These are phyloP conservation scores for Amorphotheca resinae DNA, from an alignment of 495 filamentous ascomycete species.

Conservation along the genomic window DNA sequence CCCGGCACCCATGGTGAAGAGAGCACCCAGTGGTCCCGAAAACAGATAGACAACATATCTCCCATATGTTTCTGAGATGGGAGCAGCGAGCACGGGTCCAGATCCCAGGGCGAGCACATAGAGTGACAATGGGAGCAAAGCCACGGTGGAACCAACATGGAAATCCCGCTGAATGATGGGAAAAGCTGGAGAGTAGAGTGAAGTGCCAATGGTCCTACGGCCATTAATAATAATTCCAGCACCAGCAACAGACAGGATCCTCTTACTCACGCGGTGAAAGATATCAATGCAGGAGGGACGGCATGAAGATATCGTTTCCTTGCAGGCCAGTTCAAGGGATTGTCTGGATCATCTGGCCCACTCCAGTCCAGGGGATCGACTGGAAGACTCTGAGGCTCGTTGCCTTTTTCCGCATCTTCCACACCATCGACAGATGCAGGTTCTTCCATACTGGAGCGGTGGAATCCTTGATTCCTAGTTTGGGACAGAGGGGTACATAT, in stretches of 20 bases:
- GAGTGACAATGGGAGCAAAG: constrained; percentile 41
- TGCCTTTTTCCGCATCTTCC: constrained; percentile 8
- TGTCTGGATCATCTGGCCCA: constrained; percentile 42
- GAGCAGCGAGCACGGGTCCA: constrained; percentile 46
- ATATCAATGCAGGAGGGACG: constrained; percentile 32
- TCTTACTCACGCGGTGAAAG: constrained; percentile 29
- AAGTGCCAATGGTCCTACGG: constrained; percentile 38
- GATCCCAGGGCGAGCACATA: constrained; percentile 46
- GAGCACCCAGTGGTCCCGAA: constrained; percentile 36
- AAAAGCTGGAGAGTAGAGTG: constrained; percentile 38
- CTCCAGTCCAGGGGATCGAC: constrained; percentile 30
- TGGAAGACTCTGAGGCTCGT: neutral
- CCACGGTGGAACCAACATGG: constrained; percentile 33
- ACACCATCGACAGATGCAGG: neutral
- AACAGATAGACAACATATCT: constrained; percentile 40
- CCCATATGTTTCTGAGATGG: constrained; percentile 44
- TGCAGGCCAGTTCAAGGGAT: constrained; percentile 48
- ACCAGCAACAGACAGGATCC: no score
- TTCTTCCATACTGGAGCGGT: neutral
- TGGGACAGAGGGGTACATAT: no score
- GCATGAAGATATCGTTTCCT: constrained; percentile 35
- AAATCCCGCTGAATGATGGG: constrained; percentile 33
- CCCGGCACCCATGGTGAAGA: constrained; percentile 52
- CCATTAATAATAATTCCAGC: neutral
- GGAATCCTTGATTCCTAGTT: neutral